Base-by-base conservation (phyloP, 2,329 filamentous ascomycete species). In the Ophiostoma pallidulum region DNA sequence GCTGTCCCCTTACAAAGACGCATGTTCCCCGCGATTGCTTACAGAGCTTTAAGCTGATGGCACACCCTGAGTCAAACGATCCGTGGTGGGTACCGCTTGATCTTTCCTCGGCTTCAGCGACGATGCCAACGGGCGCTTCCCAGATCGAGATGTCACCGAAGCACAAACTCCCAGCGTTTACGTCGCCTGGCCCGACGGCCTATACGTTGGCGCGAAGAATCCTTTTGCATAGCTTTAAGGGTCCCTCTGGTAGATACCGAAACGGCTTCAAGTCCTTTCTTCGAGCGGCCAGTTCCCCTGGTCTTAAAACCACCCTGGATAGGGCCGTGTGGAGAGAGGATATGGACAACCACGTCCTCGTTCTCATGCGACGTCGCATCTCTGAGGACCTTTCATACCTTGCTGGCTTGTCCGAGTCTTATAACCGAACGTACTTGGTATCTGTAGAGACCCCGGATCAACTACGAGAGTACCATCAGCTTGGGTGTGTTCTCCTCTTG, bases 1-100 rank as follows among this genome's bases (percentile, higher is more conserved):
- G 26, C 6, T 56, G 54, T n/a, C 26, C 52, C 8, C 38, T 48
- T 12, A 56, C 55, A n/a, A 48, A 28, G 24, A 36, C 42, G 6
- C 51, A 41, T 10, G 16, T 54, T 20, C 53, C 55, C 6, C 63
- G 61, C 13, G 78, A 73, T 56, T 83, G 87, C 58, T 65, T 86
- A 4, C 75, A 84, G 47, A 68, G 75, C 28, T 80, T 87, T 51
- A 70, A 72, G 24, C 57, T 79, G 2, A 64, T 79, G 12, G 58
- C 64, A 1, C 72, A 84, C 47, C 80, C 80, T 0, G 63, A 69
- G 9, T 77, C 74, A 0, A 58, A 62, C 0, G 56, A 64, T 2
- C 66, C 72, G 0, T 85, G 77, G 76, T 76, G 73, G 60, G 66
- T 79, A 14, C 81, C 80, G 0, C 28, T 50, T 9, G 51, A 46